Evolutionary conservation across 1,139 yeast genomes (phyloP).

Genomic region (Yamadazyma dendronema): DNA sequence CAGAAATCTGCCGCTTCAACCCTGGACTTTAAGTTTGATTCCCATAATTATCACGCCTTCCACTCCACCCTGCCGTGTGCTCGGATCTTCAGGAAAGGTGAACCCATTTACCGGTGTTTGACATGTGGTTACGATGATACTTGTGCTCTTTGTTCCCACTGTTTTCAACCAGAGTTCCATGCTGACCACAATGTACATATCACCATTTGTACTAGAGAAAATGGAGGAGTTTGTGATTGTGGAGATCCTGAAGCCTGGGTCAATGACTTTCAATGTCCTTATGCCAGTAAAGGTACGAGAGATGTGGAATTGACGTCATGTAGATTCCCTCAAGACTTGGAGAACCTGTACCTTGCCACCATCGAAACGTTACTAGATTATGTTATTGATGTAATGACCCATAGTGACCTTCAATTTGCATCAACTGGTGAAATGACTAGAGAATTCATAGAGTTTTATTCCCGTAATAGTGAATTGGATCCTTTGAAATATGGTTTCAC

Average conservation of each 20-base stretch:
- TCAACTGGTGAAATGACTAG: conserved; percentile 23
- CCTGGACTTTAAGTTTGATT: conserved; percentile 21
- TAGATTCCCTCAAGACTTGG: conserved; percentile 34
- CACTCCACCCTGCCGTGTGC: conserved; percentile 80
- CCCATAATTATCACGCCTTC: conserved; percentile 39
- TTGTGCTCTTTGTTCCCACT: conserved; percentile 78
- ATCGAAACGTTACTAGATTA: conserved; percentile 66
- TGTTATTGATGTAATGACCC: conserved; percentile 67
- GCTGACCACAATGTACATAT: conserved; percentile 73
- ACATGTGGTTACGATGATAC: conserved; percentile 87
- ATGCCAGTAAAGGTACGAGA: conserved; percentile 19
- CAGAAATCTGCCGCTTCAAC: conserved; percentile 22
- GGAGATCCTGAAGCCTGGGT: conserved; percentile 65
- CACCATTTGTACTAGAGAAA: conserved; percentile 72
- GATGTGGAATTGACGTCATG: conserved; percentile 10
- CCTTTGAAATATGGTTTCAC: conserved; percentile 29
- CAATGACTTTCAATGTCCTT: conserved; percentile 36
- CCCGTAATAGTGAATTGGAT: conserved; percentile 30
- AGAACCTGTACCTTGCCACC: conserved; percentile 37
- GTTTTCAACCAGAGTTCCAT: conserved; percentile 73
- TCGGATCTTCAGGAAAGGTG: conserved; percentile 74
- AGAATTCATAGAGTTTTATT: conserved; percentile 23
- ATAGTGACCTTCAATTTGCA: conserved; percentile 38
- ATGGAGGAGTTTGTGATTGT: conserved; percentile 81
- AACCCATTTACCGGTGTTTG: conserved; percentile 78